A percentile compares a stretch with the other conserved stretches of the same genome.
Evolutionary conservation across 164 flowering plant species (phyloP).

Genomic region (Houttuynia cordata): DNA sequence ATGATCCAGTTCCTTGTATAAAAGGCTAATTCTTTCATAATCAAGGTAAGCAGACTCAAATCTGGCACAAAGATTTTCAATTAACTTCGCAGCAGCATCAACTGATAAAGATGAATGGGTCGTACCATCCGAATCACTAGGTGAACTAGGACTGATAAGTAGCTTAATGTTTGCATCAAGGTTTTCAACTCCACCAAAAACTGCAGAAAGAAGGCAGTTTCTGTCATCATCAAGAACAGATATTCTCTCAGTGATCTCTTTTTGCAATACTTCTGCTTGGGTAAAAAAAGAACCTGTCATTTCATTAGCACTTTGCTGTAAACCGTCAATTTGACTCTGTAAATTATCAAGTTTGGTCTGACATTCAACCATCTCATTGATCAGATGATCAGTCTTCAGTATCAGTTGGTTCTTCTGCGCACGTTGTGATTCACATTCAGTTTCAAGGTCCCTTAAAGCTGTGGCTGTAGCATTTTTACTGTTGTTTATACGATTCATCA

Average conservation of each 20-base stretch:
- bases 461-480: slow-evolving; percentile 17
- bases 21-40: slow-evolving; percentile 19
- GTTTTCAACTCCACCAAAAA: slow-evolving; percentile 31
- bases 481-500: slow-evolving; percentile 24
- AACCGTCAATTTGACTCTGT: slow-evolving; percentile 26
- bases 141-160: slow-evolving; percentile 6
- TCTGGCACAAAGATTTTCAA: slow-evolving; percentile 37
- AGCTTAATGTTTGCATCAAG: slow-evolving; percentile 29
- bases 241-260: slow-evolving; percentile 28
- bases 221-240: slow-evolving; percentile 34
- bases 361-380: slow-evolving; percentile 23
- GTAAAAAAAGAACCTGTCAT: slow-evolving; percentile 16
- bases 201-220: slow-evolving; percentile 25
- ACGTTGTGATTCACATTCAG: slow-evolving; percentile 39
- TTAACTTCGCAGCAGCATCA: slow-evolving; percentile 33
- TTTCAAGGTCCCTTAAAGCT: slow-evolving; percentile 31
- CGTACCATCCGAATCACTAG: slow-evolving; percentile 17
- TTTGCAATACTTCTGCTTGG: slow-evolving; percentile 40
- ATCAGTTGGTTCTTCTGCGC: slow-evolving; percentile 20
- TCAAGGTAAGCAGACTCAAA: slow-evolving; percentile 35
- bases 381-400: slow-evolving; percentile 29
- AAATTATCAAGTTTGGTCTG: slow-evolving; percentile 32
- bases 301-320: slow-evolving; percentile 32
- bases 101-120: slow-evolving; percentile 31
- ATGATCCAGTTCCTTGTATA: slow-evolving; percentile 27